Conservation (phyloP, 495 filamentous ascomycete species). For the Opeltia flavorubescens region DNA sequence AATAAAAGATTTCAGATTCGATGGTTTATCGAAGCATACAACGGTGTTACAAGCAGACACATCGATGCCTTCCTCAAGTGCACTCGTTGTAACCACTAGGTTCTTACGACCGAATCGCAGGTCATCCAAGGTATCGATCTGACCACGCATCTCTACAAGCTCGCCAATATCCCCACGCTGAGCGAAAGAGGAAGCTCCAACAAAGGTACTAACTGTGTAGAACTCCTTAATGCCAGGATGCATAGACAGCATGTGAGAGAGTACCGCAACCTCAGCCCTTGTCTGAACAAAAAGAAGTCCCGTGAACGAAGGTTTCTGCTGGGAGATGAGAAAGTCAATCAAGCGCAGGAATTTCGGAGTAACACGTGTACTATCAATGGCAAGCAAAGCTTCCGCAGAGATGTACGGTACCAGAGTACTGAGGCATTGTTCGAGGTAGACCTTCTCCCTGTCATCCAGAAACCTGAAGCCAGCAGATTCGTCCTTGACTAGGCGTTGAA, state of each 20-base stretch:
- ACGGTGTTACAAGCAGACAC: conserved; percentile 74
- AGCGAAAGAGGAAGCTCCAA: conserved; percentile 49
- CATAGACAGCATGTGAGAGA: conserved; percentile 49
- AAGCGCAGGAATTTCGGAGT: conserved; percentile 43
- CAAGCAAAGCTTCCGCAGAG: neutral
- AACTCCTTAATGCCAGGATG: conserved; percentile 42
- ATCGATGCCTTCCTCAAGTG: conserved; percentile 87
- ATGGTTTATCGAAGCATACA: conserved; percentile 67
- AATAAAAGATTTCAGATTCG: conserved; percentile 72
- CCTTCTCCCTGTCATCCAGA: conserved; percentile 38
- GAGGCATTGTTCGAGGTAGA: conserved; percentile 35
- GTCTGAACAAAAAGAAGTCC: conserved; percentile 73
- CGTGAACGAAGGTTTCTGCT: conserved; percentile 33
- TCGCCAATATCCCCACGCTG: conserved; percentile 44
- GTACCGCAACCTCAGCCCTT: conserved; percentile 50
- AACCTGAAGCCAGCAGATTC: conserved; percentile 22
- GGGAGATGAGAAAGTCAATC: conserved; percentile 35
- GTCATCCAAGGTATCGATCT: conserved; percentile 45
- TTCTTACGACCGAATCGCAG: conserved; percentile 60
- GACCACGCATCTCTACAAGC: conserved; percentile 38
- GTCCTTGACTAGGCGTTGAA: conserved; percentile 20
- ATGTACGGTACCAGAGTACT: neutral
- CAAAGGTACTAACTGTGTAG: conserved; percentile 50
- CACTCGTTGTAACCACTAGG: conserved; percentile 69
- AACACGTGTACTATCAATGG: neutral